Conservation (phyloP, 1,139 yeast genomes). For the Candida sanyaensis region DNA sequence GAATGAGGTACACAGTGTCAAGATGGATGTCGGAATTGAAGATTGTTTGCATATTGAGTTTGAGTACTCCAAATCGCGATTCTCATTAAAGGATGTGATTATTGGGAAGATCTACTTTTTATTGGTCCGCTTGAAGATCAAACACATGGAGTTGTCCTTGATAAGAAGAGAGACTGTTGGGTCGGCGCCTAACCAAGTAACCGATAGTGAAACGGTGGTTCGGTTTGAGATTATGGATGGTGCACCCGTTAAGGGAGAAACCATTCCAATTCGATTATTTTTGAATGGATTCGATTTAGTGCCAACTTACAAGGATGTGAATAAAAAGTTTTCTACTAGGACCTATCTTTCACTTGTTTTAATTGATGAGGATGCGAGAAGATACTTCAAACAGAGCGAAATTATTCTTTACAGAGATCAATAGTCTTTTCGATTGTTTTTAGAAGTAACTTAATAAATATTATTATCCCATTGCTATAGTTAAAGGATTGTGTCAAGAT, state of each 20-base stretch:
- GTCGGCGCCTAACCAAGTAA: conserved; percentile 74
- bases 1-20: conserved; percentile 55
- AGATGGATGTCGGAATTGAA: conserved; percentile 94
- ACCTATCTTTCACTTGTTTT: conserved; percentile 87
- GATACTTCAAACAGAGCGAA: conserved; percentile 95
- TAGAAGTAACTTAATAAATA: no score
- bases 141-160: conserved; percentile 91
- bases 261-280: conserved; percentile 89
- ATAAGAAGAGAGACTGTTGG: conserved; percentile 91
- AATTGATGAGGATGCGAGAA: conserved; percentile 92
- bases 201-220: conserved; percentile 83
- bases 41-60: conserved; percentile 96
- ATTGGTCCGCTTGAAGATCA: conserved; percentile 84
- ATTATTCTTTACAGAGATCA: conserved; percentile 66
- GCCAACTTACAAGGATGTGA: conserved; percentile 85
- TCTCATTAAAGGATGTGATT: conserved; percentile 84
- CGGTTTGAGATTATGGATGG: conserved; percentile 98
- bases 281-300: conserved; percentile 90
- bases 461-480: no score
- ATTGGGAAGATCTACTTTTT: conserved; percentile 93
- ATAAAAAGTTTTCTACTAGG: conserved; percentile 79
- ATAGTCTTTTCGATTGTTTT: conserved; percentile 1
- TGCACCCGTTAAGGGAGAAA: conserved; percentile 96
- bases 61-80: conserved; percentile 85
- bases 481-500: no score